These are phyloP conservation scores for Phlebiopsis flavidoalba DNA, from an alignment of 768 basidiomycete species.

Conservation along the genomic window DNA sequence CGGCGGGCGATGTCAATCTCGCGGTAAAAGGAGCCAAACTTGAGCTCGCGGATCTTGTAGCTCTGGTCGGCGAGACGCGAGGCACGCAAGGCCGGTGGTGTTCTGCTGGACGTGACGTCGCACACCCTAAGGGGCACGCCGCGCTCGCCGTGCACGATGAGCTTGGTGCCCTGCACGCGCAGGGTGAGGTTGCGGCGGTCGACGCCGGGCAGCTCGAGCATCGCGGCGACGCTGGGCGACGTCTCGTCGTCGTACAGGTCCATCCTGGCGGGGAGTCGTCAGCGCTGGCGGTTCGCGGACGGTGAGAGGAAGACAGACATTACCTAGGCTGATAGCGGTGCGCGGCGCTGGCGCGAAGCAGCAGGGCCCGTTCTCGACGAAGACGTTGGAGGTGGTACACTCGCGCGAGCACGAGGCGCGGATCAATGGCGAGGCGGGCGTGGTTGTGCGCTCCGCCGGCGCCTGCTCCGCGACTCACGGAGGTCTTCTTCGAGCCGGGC, in stretches of 20 bases:
- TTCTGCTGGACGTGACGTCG: slow-evolving; percentile 12
- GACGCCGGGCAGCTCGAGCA: slow-evolving; percentile 37
- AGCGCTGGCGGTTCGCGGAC: neutral
- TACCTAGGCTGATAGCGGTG: slow-evolving; percentile 5
- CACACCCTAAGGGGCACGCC: slow-evolving; percentile 10
- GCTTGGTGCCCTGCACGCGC: slow-evolving; percentile 25
- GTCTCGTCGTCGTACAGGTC: slow-evolving; percentile 35
- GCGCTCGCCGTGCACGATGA: slow-evolving; percentile 34
- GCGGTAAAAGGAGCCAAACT: slow-evolving; percentile 35
- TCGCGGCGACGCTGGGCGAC: slow-evolving; percentile 28
- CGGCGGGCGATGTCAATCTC: slow-evolving; percentile 30
- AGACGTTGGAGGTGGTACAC: slow-evolving; percentile 1
- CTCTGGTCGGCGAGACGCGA: neutral
- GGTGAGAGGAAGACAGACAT: neutral
- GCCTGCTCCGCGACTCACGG: neutral
- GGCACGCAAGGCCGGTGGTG: slow-evolving; percentile 2
- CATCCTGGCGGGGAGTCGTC: slow-evolving; percentile 22
- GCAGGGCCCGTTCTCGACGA: neutral
- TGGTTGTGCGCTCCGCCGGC: too few relatives aligned
- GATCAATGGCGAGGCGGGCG: neutral
- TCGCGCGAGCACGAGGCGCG: neutral
- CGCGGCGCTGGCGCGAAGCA: neutral
- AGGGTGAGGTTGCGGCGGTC: slow-evolving; percentile 30
- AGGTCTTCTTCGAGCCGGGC: neutral
- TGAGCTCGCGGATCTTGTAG: slow-evolving; percentile 30